Evolutionary conservation across 306 rosid species (phyloP), one percentile per base, ranked within the genome.

Genomic region (Parietaria judaica): DNA sequence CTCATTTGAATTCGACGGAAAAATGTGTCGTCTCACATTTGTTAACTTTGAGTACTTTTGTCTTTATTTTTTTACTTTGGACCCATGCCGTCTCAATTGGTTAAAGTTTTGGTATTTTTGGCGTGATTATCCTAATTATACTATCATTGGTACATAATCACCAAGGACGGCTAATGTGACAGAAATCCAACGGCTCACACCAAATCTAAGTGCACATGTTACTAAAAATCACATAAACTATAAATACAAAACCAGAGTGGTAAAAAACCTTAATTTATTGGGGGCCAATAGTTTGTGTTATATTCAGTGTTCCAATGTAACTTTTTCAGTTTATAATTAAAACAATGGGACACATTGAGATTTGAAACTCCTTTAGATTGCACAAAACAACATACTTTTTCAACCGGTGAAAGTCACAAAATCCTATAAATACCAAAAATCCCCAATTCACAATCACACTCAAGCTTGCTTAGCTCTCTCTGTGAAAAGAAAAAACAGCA

Each of bases 271-370:
- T 23, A 2, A 23, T 23, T 23, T 31, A 13, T 2, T 7, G 44
- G 43, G 43, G 59, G 78, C 89, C 89, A 67, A 71, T 59, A 36
- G 90, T 80, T 80, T 84, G 6, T 0, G 35, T 9, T 54, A 52
- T 76, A 52, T 76, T 57, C 83, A 54, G 59, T 51, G 80, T 72
- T 76, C 77, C 61, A 17, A 62, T 50, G 50, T 58, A 64, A 62
- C 17, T 14, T 46, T 47, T 16, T 62, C 39, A 23, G 36, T 41
- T 35, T 39, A 4, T n/a, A n/a, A 46, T 13, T 46, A 46, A 46
- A 46, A 23, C 31, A 23, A 23, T 23, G 31, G 31, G 31, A 23
- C 31, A 23, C 31, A 23, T 23, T 23, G 31, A 23, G 31, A 23
- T 23, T 23, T 23, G 31, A 23, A 23, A 23, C 31, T 23, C 2